phyloP scores from a whole-genome alignment of 371 early-diverging fungal species.

The Mucor indicus region DNA sequence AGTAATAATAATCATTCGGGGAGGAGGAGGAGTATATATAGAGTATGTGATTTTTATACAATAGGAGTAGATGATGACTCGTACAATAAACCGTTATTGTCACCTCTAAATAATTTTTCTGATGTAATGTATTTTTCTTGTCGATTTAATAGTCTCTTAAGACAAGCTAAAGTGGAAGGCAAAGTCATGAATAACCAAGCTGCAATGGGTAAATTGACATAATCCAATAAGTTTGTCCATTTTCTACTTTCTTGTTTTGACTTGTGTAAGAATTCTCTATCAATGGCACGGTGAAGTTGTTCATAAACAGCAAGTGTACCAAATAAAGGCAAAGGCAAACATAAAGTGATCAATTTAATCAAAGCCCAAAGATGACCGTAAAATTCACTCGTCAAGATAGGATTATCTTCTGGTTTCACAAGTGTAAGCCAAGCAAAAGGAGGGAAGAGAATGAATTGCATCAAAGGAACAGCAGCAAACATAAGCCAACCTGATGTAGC shows the following conservation, averaged over 20 bases:
- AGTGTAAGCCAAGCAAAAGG: conserved; percentile 26
- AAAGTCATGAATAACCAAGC: conserved; percentile 56
- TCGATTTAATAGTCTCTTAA: conserved; percentile 38
- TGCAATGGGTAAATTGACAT: conserved; percentile 44
- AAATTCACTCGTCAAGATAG: conserved; percentile 40
- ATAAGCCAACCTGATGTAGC: conserved; percentile 56
- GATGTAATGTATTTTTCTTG: conserved; percentile 50
- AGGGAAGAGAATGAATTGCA: conserved; percentile 49
- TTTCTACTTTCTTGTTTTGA: conserved; percentile 31
- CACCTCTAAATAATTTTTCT: conserved; percentile 37
- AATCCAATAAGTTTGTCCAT: conserved; percentile 42
- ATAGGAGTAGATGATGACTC: conserved; percentile 1
- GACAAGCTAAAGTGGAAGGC: conserved; percentile 49
- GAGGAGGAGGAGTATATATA: too few relatives aligned
- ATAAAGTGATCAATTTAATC: conserved; percentile 42
- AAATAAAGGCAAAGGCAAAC: conserved; percentile 49
- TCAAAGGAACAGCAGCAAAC: conserved; percentile 56
- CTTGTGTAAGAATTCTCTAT: conserved; percentile 42
- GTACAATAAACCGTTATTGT: conserved; percentile 10
- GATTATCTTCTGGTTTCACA: conserved; percentile 43
- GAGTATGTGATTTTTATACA: too few relatives aligned
- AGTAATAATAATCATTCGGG: too few relatives aligned
- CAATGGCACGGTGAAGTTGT: conserved; percentile 42
- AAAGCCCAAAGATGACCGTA: conserved; percentile 42
- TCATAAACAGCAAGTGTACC: conserved; percentile 49